Evolutionary conservation across 768 basidiomycete genomes (phyloP), one percentile per base, ranked within the genome.

Genomic region (Suillus fuscotomentosus): DNA sequence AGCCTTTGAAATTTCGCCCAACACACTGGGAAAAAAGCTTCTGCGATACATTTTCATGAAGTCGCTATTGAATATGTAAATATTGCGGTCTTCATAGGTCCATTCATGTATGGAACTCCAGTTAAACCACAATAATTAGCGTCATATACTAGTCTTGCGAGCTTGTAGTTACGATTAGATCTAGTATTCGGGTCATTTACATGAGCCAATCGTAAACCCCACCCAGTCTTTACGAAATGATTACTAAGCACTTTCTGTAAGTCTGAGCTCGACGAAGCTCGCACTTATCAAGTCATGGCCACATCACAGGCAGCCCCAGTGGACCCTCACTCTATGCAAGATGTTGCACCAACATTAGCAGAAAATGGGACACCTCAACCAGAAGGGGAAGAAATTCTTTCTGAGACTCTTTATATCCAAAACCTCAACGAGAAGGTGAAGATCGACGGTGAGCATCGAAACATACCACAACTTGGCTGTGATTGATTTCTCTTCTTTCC

Each of bases 371-470:
- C 69, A 45, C 61, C 72, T 3, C 63, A 70, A 45, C 68, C 70
- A 63, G 60, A 43, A 38, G 82, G 81, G 60, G 71, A 76, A 20
- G 86, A 89, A 69, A 61, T 78, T 67, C 80, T 81, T 60, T 88
- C 90, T 60, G 95, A 97, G 77, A 97, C 95, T 5, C 83, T 97
- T 31, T 98, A 98, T 74, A 91, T 98, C 72, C 94, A 97, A 79
- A 98, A 98, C 78, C 78, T 98, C 69, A 97, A 98, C 73, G 95
- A 98, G 80, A 94, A 91, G 81, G 90, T 95, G 67, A 93, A 93
- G 76, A 82, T 92, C 43, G 87, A 88, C 62, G 88, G 90, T 89
- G 69, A 63, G 72, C 57, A 59, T 42, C 10, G 57, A 27, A 20
- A 42, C 24, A 20, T 42, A 27, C 41, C 24, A 59, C 20, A 42